A percentile compares a stretch with the other conserved stretches of the same genome.
phyloP scores from a whole-genome alignment of 2,329 filamentous ascomycete species.

The Trichophyton benhamiae region DNA sequence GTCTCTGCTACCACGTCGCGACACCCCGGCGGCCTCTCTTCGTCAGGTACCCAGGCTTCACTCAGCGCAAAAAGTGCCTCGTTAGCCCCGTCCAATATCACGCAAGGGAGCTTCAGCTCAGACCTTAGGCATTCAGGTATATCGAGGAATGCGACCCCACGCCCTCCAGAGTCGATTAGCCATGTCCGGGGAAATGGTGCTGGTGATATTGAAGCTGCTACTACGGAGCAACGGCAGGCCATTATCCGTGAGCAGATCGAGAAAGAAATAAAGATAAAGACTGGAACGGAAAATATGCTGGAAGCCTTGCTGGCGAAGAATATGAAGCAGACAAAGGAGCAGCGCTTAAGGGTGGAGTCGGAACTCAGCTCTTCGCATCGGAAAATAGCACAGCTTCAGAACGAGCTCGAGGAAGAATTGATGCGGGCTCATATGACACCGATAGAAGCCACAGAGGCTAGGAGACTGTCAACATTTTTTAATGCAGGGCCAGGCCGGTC shows the following conservation, averaged over 20 bases:
- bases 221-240: conserved; percentile 61
- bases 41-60: conserved; percentile 50
- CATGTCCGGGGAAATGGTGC: conserved; percentile 34
- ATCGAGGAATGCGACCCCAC: conserved; percentile 49
- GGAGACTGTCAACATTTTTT: conserved; percentile 47
- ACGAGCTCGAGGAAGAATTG: conserved; percentile 48
- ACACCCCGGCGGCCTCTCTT: conserved; percentile 43
- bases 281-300: conserved; percentile 92
- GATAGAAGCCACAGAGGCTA: conserved; percentile 28
- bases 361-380: conserved; percentile 82
- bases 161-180: conserved; percentile 43
- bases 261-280: conserved; percentile 95
- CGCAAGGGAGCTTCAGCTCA: conserved; percentile 76
- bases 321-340: conserved; percentile 85
- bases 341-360: conserved; percentile 64
- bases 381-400: conserved; percentile 49
- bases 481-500: conserved; percentile 44
- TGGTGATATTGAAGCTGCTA: conserved; percentile 48
- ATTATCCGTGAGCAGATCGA: conserved; percentile 73
- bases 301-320: conserved; percentile 92
- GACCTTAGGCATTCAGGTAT: conserved; percentile 61
- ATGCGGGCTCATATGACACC: conserved; percentile 43
- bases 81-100: conserved; percentile 59
- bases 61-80: conserved; percentile 49
- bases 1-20: conserved; percentile 21